Evolutionary conservation across 1,284 basidiomycete species (phyloP).

Genomic region (Neonothopanus nambi): DNA sequence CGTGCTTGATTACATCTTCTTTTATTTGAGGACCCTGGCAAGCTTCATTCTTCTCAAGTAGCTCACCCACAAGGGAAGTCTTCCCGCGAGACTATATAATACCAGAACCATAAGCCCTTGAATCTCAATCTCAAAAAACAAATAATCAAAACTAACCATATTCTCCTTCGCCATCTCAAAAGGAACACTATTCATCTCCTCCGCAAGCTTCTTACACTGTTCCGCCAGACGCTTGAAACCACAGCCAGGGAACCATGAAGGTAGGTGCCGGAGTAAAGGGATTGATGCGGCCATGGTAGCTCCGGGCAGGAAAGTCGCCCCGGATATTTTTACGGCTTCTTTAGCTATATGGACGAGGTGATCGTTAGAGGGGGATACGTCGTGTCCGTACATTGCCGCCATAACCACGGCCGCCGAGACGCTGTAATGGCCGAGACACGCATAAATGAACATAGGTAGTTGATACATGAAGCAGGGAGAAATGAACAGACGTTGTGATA

Average conservation of each 20-base stretch:
- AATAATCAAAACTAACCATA: not conserved
- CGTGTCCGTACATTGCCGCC: too few species aligned
- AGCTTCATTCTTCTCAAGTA: not conserved
- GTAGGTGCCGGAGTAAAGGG: not conserved
- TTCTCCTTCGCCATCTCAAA: slow-evolving; percentile 3
- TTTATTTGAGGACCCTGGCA: not conserved
- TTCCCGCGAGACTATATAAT: too few species aligned
- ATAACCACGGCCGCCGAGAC: not conserved
- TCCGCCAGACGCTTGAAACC: slow-evolving; percentile 2
- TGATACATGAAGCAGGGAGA: slow-evolving; percentile 21
- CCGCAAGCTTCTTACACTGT: not conserved
- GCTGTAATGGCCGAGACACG: slow-evolving; percentile 2
- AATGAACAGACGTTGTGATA: slow-evolving; percentile 25
- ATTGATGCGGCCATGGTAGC: too few species aligned
- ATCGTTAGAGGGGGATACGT: slow-evolving; percentile 27
- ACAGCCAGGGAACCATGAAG: slow-evolving; percentile 14
- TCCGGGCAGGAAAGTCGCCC: too few species aligned
- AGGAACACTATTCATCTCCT: slow-evolving; percentile 2
- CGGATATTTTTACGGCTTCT: not conserved
- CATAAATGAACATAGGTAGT: slow-evolving; percentile 17
- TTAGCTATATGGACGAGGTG: slow-evolving; percentile 18
- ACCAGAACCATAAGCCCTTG: not conserved
- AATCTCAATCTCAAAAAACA: not conserved
- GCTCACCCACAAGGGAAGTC: slow-evolving; percentile 5
- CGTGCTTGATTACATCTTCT: too few species aligned